Evolutionary conservation across 2,329 filamentous ascomycete genomes (phyloP), one percentile per base, ranked within the genome.

Genomic region (Sporothrix sp.): DNA sequence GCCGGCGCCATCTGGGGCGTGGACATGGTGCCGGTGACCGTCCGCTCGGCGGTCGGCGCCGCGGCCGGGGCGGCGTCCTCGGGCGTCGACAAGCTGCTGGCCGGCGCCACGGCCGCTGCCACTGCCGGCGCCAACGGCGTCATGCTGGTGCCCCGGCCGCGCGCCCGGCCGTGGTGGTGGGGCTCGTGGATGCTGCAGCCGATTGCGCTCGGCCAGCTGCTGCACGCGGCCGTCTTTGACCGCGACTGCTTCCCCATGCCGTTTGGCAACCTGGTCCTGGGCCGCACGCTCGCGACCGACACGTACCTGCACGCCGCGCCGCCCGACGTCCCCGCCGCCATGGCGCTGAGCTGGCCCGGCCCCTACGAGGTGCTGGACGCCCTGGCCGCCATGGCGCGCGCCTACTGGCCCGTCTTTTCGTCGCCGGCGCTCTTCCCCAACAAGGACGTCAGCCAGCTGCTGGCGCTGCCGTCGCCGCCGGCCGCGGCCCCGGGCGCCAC

Each of bases 371-470:
- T 96, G 25, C 79, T 94, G 10, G 86, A 95, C 58, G 88, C 79
- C 43, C 68, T 98, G 14, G 87, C 83, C 4, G 76, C 85, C 58
- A 91, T 96, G 71, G 87, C 89, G 14, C 78, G 78, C 57, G 74
- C 91, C 20, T 81, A 81, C 62, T 96, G 91, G 87, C 91, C 90
- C 75, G 85, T 75, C 58, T 96, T 89, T 65, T 75, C 85, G 50
- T 93, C 88, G 1, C 91, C 91, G 1, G 91, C 89, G 36, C 76
- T 96, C 52, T 95, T 94, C 66, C 90, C 90, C 0, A 73, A 73
- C 55, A 80, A 81, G 59, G 75, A 77, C 37, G 69, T 75, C 43
- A 80, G 62, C 55, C 21, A 50, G 36, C 37, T 25, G 56, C 87
- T 84, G 32, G 72, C 84, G 0, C 95, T 89, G 65, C 75, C 85